Evolutionary conservation across 2,329 filamentous ascomycete genomes (phyloP), one percentile per base, ranked within the genome.

Genomic region (Cordyceps farinosa): DNA sequence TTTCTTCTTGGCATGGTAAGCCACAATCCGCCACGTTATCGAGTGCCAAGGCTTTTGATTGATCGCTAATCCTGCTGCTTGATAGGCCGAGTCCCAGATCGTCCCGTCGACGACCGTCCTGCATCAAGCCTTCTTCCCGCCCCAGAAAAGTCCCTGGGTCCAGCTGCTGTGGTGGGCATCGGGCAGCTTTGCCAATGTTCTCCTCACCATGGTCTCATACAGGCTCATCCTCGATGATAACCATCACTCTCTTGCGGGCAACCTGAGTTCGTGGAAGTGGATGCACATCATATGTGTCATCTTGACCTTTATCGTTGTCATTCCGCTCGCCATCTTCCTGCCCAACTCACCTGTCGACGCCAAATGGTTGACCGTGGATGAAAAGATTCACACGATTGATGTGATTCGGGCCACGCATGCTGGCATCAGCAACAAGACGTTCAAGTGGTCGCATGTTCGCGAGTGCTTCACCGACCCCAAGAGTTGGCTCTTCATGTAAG

Each of bases 211-310:
- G 70, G 68, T 71, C 17, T 66, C 70, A 1, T 71, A 70, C 59
- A 70, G 69, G 55, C 66, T 72, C 29, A 72, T 70, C 53, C 55
- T 65, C 10, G 66, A 69, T 44, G 68, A 69, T 30, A 60, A 65
- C 15, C 36, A 27, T 15, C 61, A 64, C 38, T 47, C 60, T 36
- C 61, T 70, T 22, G 64, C 62, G 6, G 68, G 67, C 27, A 63
- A 64, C 15, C 54, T 70, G 17, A 61, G 52, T 6, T 70, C 67
- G 15, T 69, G 68, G 63, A 74, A 73, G 64, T 86, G 83, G 83
- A 82, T 85, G 74, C 85, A 84, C 67, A 81, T 84, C 52, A 81
- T 84, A 68, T 78, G 77, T 58, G 74, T 81, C 3, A 63, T 85
- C 5, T 82, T 86, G 63, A 86, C 84, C 1, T 80, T 86, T 13